A percentile compares a stretch with the other conserved stretches of the same genome.
Evolutionary conservation across 2,329 filamentous ascomycete species (phyloP).

Genomic region (Fusarium verticillioides): DNA sequence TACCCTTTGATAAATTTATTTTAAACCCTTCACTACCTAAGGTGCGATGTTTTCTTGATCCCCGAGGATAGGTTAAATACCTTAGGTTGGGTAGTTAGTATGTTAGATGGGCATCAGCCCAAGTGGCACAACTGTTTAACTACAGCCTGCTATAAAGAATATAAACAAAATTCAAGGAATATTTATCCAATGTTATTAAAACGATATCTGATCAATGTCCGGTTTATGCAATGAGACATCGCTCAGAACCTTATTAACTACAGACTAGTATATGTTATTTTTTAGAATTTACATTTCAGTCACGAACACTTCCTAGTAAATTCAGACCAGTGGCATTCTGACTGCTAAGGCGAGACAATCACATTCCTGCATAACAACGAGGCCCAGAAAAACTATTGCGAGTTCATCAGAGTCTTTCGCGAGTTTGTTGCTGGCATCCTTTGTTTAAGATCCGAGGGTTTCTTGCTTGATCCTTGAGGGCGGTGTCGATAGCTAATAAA

Average conservation of each 20-base stretch:
- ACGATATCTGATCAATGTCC: too few species aligned
- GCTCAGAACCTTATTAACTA: not conserved
- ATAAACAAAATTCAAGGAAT: not conserved
- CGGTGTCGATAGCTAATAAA: not conserved
- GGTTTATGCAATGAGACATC: not conserved
- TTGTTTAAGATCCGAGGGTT: not conserved
- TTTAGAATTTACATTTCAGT: not conserved
- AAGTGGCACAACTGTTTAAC: not conserved
- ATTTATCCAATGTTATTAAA: not conserved
- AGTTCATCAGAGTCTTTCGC: not conserved
- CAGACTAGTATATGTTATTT: not conserved
- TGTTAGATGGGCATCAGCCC: conserved; percentile 5
- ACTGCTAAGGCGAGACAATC: not conserved
- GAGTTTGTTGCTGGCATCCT: not conserved
- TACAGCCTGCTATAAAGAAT: not conserved
- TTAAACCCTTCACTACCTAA: not conserved
- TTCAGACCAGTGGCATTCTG: not conserved
- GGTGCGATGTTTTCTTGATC: not conserved
- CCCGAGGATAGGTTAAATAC: not conserved
- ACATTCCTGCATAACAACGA: not conserved
- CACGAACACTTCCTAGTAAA: not conserved
- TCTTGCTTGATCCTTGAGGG: not conserved
- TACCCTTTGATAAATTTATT: not conserved
- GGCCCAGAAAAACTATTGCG: too few species aligned
- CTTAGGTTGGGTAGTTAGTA: not conserved